These are phyloP conservation scores for Theobroma cacao DNA, from an alignment of 345 rosid species.

Conservation along the genomic window DNA sequence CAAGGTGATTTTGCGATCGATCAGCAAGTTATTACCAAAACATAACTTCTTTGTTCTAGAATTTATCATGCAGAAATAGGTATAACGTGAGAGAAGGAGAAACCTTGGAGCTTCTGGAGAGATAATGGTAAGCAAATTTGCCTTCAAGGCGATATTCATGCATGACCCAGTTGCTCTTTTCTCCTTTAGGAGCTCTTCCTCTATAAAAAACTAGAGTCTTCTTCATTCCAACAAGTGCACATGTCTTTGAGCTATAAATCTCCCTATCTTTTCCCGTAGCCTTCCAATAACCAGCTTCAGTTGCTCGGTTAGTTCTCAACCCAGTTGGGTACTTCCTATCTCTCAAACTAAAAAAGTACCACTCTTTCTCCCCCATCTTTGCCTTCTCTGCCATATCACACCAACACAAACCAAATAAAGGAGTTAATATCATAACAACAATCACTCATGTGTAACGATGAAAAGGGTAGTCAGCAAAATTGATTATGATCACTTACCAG, in stretches of 20 bases:
- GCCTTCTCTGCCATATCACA: conserved; percentile 59
- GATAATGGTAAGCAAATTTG: conserved; percentile 78
- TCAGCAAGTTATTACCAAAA: no score
- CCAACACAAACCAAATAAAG: background rate
- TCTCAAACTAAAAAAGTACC: conserved; percentile 87
- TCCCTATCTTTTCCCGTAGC: conserved; percentile 95
- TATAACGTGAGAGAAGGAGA: background rate
- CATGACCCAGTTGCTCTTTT: conserved; percentile 94
- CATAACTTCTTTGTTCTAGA: no score
- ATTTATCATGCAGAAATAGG: background rate
- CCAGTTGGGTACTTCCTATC: conserved; percentile 96
- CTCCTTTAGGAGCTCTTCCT: conserved; percentile 95
- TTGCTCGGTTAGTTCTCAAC: conserved; percentile 88
- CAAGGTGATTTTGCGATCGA: background rate
- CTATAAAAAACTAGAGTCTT: conserved; percentile 86
- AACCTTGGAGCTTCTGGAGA: conserved; percentile 78
- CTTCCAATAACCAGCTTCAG: conserved; percentile 97
- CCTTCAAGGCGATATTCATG: conserved; percentile 97
- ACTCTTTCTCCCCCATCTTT: conserved; percentile 93
- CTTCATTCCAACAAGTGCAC: conserved; percentile 87
- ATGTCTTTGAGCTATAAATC: conserved; percentile 82
- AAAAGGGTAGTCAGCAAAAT: background rate
- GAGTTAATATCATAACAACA: no score
- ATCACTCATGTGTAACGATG: background rate
- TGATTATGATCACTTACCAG: conserved; percentile 39